A percentile compares a stretch with the other conserved stretches of the same genome.
phyloP scores from a whole-genome alignment of 495 filamentous ascomycete genomes.

The Amphirosellinia nigrospora region DNA sequence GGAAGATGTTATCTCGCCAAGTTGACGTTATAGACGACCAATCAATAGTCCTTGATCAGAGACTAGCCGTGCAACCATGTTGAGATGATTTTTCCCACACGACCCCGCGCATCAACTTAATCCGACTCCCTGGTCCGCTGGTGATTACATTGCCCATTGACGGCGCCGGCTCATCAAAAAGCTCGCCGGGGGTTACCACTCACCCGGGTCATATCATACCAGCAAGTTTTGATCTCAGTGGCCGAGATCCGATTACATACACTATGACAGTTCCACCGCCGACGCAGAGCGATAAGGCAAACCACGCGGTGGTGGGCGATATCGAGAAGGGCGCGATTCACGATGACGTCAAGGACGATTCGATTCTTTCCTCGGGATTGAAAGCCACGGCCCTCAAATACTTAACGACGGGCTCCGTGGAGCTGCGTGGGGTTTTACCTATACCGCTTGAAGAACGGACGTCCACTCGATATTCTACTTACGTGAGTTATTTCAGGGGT shows the following conservation, averaged over 20 bases:
- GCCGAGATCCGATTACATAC: not conserved
- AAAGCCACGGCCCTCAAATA: not conserved
- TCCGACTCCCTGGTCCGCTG: not conserved
- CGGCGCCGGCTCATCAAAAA: not conserved
- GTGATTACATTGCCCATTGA: not conserved
- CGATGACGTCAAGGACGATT: not conserved
- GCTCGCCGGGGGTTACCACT: not conserved
- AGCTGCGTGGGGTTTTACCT: constrained; percentile 57
- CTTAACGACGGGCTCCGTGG: constrained; percentile 33
- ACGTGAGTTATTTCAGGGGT: constrained; percentile 25
- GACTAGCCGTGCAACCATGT: not conserved
- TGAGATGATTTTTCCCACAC: not conserved
- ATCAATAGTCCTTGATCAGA: not conserved
- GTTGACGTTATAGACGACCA: constrained; percentile 6
- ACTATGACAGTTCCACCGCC: not conserved
- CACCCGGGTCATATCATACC: not conserved
- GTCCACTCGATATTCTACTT: constrained; percentile 52
- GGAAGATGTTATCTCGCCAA: not conserved
- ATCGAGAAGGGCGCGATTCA: constrained; percentile 5
- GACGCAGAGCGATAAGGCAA: not conserved
- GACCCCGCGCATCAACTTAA: not conserved
- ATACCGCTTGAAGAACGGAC: constrained; percentile 59
- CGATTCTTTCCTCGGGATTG: not conserved
- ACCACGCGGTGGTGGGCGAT: not conserved
- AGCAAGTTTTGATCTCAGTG: not conserved